Base-by-base conservation (phyloP, 306 rosid species). In the Cucumis melo region DNA sequence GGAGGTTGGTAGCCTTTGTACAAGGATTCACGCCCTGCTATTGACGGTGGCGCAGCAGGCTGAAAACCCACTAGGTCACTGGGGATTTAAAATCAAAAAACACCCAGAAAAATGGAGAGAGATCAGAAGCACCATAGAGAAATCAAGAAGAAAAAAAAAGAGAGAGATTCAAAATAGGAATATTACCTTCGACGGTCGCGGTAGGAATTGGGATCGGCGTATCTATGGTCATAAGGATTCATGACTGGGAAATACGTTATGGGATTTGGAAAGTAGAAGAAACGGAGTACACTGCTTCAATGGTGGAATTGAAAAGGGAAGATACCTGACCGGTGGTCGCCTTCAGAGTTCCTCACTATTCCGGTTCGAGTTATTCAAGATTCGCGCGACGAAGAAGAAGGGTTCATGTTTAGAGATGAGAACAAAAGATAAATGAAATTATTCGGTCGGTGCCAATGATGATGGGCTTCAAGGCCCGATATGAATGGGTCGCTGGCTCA, bases 121-220 rank as follows among this genome's bases (percentile, higher is more conserved):
- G 76, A 65, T 9, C 48, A 42, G 64, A 55, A 2, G 6, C 72
- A 4, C 12, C 75, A 27, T 15, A 46, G 34, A 23, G 54, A 57
- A 15, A 8, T 57, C 5, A 21, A 14, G 5, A 15, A 77, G 29
- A 44, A 17, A 23, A 67, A 34, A 44, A 17, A 23, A 67, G 21
- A 50, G 13, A 78, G 19, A 72, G 44, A n/a, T 32, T 48, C 10
- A 15, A 27, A 14, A 4, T 36, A 2, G 34, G 10, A 64, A n/a
- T 36, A 38, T 12, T 75, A 93, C 98, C 96, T 88, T 77, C 91
- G 92, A 67, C 94, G 98, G 64, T 86, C 86, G 44, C 97, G 93
- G 71, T 87, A 93, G 66, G 98, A 91, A 75, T 80, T 67, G 10
- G 92, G 71, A 74, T 91, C 96, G 53, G 86, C 62, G 80, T 86